Conservation (phyloP, 768 basidiomycete species). For the Postia placenta region DNA sequence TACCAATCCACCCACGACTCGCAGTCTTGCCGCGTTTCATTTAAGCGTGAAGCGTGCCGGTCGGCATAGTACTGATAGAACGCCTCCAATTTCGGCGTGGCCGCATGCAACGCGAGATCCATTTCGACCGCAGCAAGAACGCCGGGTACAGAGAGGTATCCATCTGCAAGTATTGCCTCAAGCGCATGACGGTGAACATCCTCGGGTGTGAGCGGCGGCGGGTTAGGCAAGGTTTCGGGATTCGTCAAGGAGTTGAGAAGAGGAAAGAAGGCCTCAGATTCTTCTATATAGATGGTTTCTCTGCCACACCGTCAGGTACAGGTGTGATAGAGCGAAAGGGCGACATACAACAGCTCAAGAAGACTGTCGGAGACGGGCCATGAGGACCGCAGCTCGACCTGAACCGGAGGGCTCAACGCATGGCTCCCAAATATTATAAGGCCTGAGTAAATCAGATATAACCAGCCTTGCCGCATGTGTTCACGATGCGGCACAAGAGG, state of each 20-base stretch:
- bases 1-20: slow-evolving; percentile 86
- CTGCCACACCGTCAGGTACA: slow-evolving; percentile 37
- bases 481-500: not conserved
- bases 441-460: not conserved
- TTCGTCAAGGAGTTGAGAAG: slow-evolving; percentile 61
- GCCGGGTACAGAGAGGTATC: slow-evolving; percentile 43
- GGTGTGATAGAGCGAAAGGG: not conserved
- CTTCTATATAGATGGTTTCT: slow-evolving; percentile 75
- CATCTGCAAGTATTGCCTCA: slow-evolving; percentile 40
- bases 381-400: slow-evolving; percentile 29
- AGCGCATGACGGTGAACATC: slow-evolving; percentile 51
- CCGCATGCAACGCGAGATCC: slow-evolving; percentile 71
- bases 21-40: slow-evolving; percentile 31
- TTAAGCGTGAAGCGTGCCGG: slow-evolving; percentile 20
- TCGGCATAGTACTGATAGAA: slow-evolving; percentile 68
- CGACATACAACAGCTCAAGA: slow-evolving; percentile 27
- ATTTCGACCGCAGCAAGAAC: slow-evolving; percentile 56
- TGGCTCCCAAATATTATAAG: not conserved
- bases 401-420: slow-evolving; percentile 25
- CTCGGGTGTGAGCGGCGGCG: slow-evolving; percentile 36
- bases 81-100: slow-evolving; percentile 78
- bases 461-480: not conserved
- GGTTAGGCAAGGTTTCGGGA: slow-evolving; percentile 33
- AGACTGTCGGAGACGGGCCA: slow-evolving; percentile 29
- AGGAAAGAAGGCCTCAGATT: slow-evolving; percentile 69